Base-by-base conservation (phyloP, 495 filamentous ascomycete species). In the Penicillium steckii region DNA sequence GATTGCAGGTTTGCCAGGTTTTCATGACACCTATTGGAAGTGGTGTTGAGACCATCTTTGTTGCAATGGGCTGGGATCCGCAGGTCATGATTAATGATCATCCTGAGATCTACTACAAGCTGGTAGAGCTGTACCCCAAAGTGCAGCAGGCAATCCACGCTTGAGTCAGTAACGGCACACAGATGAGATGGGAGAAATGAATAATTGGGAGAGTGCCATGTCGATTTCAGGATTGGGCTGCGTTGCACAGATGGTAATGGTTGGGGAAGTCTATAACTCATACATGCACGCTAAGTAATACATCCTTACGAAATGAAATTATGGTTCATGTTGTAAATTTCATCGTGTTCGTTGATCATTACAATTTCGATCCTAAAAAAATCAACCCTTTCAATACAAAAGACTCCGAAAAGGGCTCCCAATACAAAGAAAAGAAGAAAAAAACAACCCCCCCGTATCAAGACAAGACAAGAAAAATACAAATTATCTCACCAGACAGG, bases 1-100 rank as follows among this genome's bases (percentile, higher is more conserved):
- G 91, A 2, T 61, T 95, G 56, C 91, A 97, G 70, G 85, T 96
- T 55, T 87, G 85, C 61, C 88, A 94, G 72, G 82, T 93, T 50
- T 93, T 96, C 71, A 86, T 93, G 51, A 89, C 87, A 10, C 92
- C 89, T 3, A 75, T 91, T 27, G 69, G 74, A 1, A 78, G 75
- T 55, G 78, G 78, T 3, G 74, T 80, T 13, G 84, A 86, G 55
- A 95, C 92, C 4, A 88, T 96, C 53, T 96, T 96, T 61, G 88
- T 92, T 8, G 89, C 89, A 5, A 83, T 85, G 64, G 93, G 89
- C 0, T 95, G 90, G 86, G 89, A 95, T 61, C 91, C 92, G 1
- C 84, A 93, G 66, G 87, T 91, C 8, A 69, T 96, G 76, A 87
- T 90, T 62, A 74, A 81, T 18, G 85, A 95, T 46, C 91, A 95